Evolutionary conservation across 1,284 basidiomycete species (phyloP).

Genomic region (Ustilago cynodontis): DNA sequence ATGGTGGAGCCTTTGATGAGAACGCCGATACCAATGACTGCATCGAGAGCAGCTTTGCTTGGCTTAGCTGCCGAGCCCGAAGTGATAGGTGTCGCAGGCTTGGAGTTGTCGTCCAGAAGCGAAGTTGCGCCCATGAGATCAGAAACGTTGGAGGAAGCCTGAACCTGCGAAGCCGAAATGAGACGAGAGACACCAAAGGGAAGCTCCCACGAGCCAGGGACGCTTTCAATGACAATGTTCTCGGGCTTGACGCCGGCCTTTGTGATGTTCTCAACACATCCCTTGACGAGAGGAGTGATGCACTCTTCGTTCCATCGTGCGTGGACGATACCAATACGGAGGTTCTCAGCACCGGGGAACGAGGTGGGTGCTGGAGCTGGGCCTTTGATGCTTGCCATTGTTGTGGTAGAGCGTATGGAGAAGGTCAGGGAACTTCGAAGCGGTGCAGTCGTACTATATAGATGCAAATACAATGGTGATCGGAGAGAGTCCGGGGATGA

Average conservation of each 20-base stretch:
- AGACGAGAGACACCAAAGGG: conserved; percentile 70
- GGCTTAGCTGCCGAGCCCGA: conserved; percentile 12
- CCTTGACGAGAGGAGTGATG: conserved; percentile 84
- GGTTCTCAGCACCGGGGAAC: conserved; percentile 60
- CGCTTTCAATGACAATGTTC: conserved; percentile 90
- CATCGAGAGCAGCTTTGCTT: conserved; percentile 75
- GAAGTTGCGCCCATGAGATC: conserved; percentile 82
- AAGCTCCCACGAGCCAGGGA: conserved; percentile 78
- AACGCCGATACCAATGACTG: conserved; percentile 94
- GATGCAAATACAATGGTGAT: neutral
- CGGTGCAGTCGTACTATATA: neutral
- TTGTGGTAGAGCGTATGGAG: neutral
- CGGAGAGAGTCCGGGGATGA: neutral
- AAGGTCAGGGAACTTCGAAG: neutral
- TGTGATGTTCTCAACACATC: conserved; percentile 81
- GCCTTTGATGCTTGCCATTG: conserved; percentile 63
- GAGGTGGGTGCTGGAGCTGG: conserved; percentile 64
- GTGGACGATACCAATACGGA: conserved; percentile 69
- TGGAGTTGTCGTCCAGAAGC: conserved; percentile 53
- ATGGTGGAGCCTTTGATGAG: conserved; percentile 83
- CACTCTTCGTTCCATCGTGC: conserved; percentile 83
- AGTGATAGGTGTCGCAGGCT: conserved; percentile 23
- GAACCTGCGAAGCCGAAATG: conserved; percentile 85
- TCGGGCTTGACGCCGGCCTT: conserved; percentile 86
- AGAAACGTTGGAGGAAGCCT: conserved; percentile 78